Base-by-base conservation (phyloP, 2,329 filamentous ascomycete species). In the Exserohilum turcica region DNA sequence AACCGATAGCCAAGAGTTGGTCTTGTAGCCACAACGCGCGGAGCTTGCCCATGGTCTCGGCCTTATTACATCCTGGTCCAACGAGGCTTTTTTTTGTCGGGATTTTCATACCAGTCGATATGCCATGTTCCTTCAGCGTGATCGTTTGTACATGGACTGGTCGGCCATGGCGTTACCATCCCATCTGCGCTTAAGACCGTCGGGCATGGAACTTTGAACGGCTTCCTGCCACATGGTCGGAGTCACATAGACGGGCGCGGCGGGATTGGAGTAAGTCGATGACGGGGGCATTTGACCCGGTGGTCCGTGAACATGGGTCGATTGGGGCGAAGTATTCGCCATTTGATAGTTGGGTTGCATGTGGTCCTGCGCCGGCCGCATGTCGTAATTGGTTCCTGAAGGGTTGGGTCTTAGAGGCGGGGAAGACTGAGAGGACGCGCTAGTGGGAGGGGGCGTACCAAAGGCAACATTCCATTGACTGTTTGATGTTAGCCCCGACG, bases 381-480 rank as follows among this genome's bases (percentile, higher is more conserved):
- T 53, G 43, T 76, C 74, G 60, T 73, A 76, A 47, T 65, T 67
- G 59, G 58, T 74, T 57, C 73, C 73, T 76, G 73, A 48, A 57
- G 72, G 68, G 52, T 70, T 73, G 57, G 76, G 74, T 72, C 73
- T 76, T 71, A 76, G 69, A 69, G 76, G 76, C 60, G 77, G 77
- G 47, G 77, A 76, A 29, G 75, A 74, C 63, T 77, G 76, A 40
- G 75, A 74, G 45, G 74, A 71, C 48, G 73, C 67, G 66, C 69
- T 75, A 55, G 74, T 75, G 53, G 74, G 66, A 64, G 76, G 71
- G 67, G 76, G 71, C 74, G 87, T 90, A 80, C 91, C 90, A 78
- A 97, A 97, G 61, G 93, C 92, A 70, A 89, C 87, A 76, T 96
- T 92, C 92, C 93, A 97, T 80, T 96, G 91, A 75, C 92, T 96